These are phyloP conservation scores for Beauveria australis DNA, from an alignment of 2,329 filamentous ascomycete species.

Conservation along the genomic window DNA sequence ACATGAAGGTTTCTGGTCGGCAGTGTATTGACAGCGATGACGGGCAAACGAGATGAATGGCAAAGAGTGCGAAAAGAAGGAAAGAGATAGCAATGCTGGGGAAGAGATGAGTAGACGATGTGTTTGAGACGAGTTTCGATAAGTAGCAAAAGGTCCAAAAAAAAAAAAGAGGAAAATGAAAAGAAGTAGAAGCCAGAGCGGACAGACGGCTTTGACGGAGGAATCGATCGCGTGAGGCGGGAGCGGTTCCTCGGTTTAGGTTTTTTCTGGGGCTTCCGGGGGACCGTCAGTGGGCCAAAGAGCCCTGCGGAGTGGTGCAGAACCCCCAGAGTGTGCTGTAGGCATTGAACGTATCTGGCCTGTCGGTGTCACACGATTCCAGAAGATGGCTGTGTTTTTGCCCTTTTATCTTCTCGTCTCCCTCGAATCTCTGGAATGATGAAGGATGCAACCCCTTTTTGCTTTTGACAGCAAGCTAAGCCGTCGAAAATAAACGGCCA, in stretches of 20 bases:
- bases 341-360: background rate
- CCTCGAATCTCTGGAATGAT: too few species aligned
- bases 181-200: conserved; percentile 4
- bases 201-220: background rate
- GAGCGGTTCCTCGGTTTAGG: conserved; percentile 10
- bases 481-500: background rate
- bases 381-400: too few species aligned
- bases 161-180: conserved; percentile 9
- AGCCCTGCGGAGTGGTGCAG: background rate
- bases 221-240: conserved; percentile 13
- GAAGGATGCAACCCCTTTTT: too few species aligned
- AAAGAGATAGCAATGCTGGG: background rate
- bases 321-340: too few species aligned
- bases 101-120: background rate
- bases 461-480: background rate
- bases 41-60: background rate
- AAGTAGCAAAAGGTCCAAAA: background rate
- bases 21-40: background rate
- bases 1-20: background rate
- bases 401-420: too few species aligned
- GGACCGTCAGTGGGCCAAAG: background rate
- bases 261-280: conserved; percentile 10
- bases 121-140: background rate
- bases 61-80: background rate
- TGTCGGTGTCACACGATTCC: background rate